Evolutionary conservation across 768 basidiomycete species (phyloP).

Genomic region (Serendipita indica): DNA sequence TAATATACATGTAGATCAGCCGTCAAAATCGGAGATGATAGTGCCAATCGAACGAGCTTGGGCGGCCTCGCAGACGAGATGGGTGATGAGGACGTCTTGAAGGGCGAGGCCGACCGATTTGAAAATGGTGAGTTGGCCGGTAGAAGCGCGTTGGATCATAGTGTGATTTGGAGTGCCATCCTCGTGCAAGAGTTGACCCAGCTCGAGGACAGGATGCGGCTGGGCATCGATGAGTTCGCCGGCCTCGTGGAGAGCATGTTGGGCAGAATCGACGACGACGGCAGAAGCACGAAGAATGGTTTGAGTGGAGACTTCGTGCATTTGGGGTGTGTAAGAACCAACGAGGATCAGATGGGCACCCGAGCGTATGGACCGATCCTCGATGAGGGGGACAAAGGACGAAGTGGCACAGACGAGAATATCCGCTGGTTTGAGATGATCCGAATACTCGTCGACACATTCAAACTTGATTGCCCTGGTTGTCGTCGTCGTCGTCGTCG

Average conservation of each 20-base stretch:
- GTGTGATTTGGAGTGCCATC: not conserved
- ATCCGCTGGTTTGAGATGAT: constrained; percentile 35
- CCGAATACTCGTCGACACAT: constrained; percentile 5
- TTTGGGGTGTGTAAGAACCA: constrained; percentile 67
- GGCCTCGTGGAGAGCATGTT: constrained; percentile 41
- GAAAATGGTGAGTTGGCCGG: constrained; percentile 56
- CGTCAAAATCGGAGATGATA: constrained; percentile 32
- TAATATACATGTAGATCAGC: not conserved
- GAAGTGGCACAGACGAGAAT: constrained; percentile 68
- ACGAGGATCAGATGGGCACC: constrained; percentile 61
- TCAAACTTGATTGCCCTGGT: constrained; percentile 9
- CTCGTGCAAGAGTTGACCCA: constrained; percentile 44
- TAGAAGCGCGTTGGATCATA: constrained; percentile 12
- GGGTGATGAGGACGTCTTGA: constrained; percentile 74
- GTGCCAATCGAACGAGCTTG: constrained; percentile 39
- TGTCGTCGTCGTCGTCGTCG: not conserved
- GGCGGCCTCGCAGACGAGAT: constrained; percentile 49
- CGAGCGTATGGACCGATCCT: constrained; percentile 41
- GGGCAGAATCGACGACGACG: constrained; percentile 59
- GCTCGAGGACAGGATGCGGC: constrained; percentile 37
- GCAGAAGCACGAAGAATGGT: constrained; percentile 41
- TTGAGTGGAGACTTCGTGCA: constrained; percentile 56
- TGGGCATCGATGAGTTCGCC: constrained; percentile 61
- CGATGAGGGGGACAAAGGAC: constrained; percentile 54
- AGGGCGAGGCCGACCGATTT: constrained; percentile 72